Evolutionary conservation across 352 stramenopile species (phyloP).

Genomic region (Phytopythium chamaehyphon): DNA sequence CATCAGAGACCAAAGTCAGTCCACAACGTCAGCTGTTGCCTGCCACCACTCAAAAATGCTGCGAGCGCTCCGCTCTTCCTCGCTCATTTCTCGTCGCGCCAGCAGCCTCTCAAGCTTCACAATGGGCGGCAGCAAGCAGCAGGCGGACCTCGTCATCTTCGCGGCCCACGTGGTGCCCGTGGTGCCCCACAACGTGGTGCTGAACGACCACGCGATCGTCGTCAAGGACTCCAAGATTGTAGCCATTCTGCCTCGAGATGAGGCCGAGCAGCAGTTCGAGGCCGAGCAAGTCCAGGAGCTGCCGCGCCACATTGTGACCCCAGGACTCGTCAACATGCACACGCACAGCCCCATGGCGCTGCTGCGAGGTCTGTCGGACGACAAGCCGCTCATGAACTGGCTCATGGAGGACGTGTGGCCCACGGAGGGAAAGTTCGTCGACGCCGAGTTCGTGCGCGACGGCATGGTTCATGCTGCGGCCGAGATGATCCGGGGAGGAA

Average conservation of each 20-base stretch:
- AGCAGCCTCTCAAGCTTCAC: not conserved
- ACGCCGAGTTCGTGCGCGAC: conserved; percentile 61
- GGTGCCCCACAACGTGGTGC: conserved; percentile 60
- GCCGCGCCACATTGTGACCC: conserved; percentile 69
- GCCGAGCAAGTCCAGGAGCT: conserved; percentile 39
- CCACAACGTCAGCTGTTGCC: too few relatives aligned
- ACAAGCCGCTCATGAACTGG: conserved; percentile 83
- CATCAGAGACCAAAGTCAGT: too few relatives aligned
- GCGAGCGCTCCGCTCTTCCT: not conserved
- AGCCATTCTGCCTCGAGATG: conserved; percentile 55
- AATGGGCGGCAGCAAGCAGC: conserved; percentile 24
- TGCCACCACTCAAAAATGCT: not conserved
- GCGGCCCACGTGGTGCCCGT: conserved; percentile 80
- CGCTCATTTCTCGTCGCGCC: not conserved
- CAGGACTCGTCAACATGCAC: conserved; percentile 85
- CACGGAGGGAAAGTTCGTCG: conserved; percentile 70
- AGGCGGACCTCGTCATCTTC: conserved; percentile 71
- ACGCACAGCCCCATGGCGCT: conserved; percentile 84
- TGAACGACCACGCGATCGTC: conserved; percentile 74
- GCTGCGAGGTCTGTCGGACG: conserved; percentile 77
- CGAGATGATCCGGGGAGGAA: conserved; percentile 83
- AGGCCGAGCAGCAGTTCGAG: conserved; percentile 47
- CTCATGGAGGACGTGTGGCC: conserved; percentile 85
- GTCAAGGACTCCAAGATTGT: conserved; percentile 68
- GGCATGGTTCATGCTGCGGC: conserved; percentile 69